phyloP scores from a whole-genome alignment of 2,329 filamentous ascomycete genomes.

The Sarocladium strictum region DNA sequence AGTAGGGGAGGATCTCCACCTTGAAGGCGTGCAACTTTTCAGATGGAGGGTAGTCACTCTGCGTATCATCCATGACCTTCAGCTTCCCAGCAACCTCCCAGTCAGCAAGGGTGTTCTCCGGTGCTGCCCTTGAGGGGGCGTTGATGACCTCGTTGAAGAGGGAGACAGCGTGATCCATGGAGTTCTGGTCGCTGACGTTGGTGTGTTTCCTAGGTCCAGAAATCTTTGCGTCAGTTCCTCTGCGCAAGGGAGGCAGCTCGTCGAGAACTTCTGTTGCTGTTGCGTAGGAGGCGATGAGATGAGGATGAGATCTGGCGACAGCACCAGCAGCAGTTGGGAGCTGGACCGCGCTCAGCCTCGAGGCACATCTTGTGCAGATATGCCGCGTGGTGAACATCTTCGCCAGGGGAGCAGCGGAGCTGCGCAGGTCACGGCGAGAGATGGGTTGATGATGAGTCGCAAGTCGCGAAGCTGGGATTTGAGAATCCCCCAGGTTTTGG shows the following conservation, averaged over 20 bases:
- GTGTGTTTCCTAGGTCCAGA: background rate
- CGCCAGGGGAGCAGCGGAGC: conserved; percentile 9
- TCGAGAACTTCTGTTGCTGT: background rate
- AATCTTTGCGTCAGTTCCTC: background rate
- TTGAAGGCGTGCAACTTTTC: conserved; percentile 21
- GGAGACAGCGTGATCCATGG: conserved; percentile 17
- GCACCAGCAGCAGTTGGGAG: background rate
- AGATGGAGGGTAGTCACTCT: conserved; percentile 1
- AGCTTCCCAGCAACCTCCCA: conserved; percentile 25
- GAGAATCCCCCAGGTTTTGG: background rate
- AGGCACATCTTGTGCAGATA: conserved; percentile 29
- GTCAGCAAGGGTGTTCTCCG: conserved; percentile 15
- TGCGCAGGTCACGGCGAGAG: background rate
- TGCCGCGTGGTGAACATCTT: conserved; percentile 29
- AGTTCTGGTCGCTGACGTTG: conserved; percentile 7
- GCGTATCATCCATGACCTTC: conserved; percentile 18
- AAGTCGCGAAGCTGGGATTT: background rate
- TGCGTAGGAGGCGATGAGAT: background rate
- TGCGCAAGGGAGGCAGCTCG: background rate
- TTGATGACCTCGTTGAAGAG: conserved; percentile 31
- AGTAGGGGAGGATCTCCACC: conserved; percentile 23
- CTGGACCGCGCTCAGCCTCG: conserved; percentile 12
- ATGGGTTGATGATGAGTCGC: background rate
- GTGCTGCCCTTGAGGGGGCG: conserved; percentile 3
- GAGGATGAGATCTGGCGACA: background rate